A percentile compares a stretch with the other conserved stretches of the same genome.
Evolutionary conservation across 2,329 filamentous ascomycete species (phyloP).

Genomic region (Colletotrichum gigasporum): DNA sequence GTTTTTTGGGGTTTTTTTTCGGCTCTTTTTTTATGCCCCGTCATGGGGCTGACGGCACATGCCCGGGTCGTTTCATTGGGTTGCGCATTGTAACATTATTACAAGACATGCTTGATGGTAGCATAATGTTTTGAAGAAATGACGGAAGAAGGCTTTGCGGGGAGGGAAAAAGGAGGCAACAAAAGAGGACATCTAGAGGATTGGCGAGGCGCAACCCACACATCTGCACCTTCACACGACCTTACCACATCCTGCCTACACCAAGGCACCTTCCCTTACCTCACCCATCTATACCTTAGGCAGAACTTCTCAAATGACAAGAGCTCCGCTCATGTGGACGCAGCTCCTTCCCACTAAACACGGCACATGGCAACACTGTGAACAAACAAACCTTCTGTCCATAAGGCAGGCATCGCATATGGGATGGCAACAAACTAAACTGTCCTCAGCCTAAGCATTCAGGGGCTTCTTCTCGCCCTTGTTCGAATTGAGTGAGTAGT

Average conservation of each 20-base stretch:
- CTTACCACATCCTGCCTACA: no score
- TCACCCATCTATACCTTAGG: no score
- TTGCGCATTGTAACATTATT: slow-evolving; percentile 21
- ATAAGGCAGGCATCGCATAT: no score
- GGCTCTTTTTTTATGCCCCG: not conserved
- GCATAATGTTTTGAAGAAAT: slow-evolving; percentile 4
- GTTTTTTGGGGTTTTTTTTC: not conserved
- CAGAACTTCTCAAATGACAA: no score
- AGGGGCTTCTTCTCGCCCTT: not conserved
- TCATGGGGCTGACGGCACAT: not conserved
- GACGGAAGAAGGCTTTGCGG: not conserved
- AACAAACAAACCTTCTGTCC: no score
- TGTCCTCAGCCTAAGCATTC: not conserved
- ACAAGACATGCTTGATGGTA: slow-evolving; percentile 5
- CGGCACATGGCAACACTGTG: no score
- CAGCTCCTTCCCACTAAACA: no score
- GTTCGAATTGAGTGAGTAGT: slow-evolving; percentile 22
- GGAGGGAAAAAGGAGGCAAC: not conserved
- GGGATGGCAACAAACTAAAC: not conserved
- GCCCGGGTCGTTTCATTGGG: not conserved
- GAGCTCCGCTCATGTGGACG: no score
- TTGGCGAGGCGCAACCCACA: no score
- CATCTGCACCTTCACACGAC: no score
- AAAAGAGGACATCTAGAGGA: no score
- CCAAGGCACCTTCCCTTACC: no score